phyloP scores from a whole-genome alignment of 352 stramenopile species.

The Aphanomyces euteiches region DNA sequence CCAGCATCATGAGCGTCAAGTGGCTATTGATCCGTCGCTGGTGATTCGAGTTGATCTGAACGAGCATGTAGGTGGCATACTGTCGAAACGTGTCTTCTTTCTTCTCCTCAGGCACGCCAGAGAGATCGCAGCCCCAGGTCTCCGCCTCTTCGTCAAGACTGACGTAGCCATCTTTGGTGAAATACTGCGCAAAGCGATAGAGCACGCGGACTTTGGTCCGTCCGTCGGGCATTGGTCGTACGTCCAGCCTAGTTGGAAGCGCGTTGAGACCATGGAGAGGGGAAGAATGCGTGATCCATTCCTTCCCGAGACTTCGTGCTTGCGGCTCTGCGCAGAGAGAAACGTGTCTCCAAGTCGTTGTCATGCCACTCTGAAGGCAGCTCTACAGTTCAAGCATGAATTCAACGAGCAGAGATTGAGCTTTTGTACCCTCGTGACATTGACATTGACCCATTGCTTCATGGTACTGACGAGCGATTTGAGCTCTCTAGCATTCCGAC shows the following conservation, averaged over 20 bases:
- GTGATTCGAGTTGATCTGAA: constrained; percentile 8
- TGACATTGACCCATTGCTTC: background rate
- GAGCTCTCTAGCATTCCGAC: background rate
- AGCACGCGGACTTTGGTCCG: constrained; percentile 19
- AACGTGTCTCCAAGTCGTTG: constrained; percentile 12
- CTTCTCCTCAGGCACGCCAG: background rate
- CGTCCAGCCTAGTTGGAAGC: background rate
- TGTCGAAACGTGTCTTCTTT: constrained; percentile 2
- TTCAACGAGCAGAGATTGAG: background rate
- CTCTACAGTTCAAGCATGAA: background rate
- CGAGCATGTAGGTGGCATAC: background rate
- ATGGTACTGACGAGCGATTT: background rate
- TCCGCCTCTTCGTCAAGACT: constrained; percentile 16
- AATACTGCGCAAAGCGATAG: constrained; percentile 24
- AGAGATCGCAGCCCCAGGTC: constrained; percentile 26
- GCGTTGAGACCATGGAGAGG: too few relatives aligned
- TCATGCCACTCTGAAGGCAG: background rate
- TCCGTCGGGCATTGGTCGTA: background rate
- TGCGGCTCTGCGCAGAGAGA: background rate
- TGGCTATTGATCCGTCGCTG: background rate
- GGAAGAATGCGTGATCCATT: constrained; percentile 21
- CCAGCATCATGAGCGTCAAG: background rate
- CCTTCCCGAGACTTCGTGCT: constrained; percentile 3
- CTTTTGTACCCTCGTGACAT: background rate
- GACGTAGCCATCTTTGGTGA: constrained; percentile 12